These are phyloP conservation scores for Pythium dissotocum DNA, from an alignment of 352 stramenopile genomes.

Conservation along the genomic window DNA sequence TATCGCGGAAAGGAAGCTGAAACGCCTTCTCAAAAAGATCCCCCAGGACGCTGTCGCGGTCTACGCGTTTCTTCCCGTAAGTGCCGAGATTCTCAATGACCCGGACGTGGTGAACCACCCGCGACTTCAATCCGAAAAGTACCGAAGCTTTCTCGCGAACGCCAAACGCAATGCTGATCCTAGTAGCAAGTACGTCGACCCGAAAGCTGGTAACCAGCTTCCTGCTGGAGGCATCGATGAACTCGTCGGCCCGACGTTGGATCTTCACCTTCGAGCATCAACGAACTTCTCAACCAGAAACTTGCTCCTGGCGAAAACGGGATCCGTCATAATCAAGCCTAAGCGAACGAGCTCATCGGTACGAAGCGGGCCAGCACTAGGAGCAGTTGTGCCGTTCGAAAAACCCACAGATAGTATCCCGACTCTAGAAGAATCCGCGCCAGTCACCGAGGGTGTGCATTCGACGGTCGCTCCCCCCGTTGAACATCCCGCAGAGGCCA, in stretches of 20 bases:
- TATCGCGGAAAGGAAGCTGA: constrained; percentile 4
- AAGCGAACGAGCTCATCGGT: not conserved
- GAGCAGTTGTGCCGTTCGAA: not conserved
- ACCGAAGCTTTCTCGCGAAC: not conserved
- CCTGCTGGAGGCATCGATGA: not conserved
- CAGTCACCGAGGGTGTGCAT: not conserved
- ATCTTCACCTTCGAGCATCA: not conserved
- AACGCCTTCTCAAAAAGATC: constrained; percentile 18
- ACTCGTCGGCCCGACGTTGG: not conserved
- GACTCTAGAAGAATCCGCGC: not conserved
- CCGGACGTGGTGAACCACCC: constrained; percentile 6
- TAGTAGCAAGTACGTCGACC: not conserved
- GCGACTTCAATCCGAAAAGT: not conserved
- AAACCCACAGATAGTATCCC: not conserved
- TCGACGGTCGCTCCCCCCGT: not conserved
- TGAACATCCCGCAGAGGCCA: not conserved
- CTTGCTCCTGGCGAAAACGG: not conserved
- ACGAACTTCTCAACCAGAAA: not conserved
- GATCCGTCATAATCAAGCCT: not conserved
- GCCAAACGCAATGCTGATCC: not conserved
- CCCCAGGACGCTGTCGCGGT: not conserved
- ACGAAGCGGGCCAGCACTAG: not conserved
- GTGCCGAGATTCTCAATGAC: constrained; percentile 13
- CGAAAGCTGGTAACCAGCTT: not conserved
- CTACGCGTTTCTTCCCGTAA: not conserved